Percentiles rank a stretch among this genome's conserved stretches.
phyloP scores from a whole-genome alignment of 768 basidiomycete genomes.

The Podaxis sp. region DNA sequence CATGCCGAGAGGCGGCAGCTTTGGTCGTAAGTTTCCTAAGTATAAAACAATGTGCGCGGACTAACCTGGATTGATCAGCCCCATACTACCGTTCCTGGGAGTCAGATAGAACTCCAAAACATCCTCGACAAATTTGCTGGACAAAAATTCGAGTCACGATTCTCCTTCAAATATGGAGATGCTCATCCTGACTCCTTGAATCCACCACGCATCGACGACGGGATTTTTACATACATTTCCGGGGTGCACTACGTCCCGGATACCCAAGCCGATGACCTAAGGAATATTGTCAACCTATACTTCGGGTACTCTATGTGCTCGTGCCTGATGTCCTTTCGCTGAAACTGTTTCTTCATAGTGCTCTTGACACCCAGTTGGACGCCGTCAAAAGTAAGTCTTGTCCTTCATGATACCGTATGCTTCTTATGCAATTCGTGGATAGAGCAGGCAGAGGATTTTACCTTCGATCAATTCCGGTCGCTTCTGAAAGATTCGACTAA shows the following conservation, averaged over 20 bases:
- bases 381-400: not conserved
- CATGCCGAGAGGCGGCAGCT: not conserved
- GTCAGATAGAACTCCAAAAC: no score
- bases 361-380: not conserved
- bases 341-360: not conserved
- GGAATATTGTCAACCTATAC: no score
- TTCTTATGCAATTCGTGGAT: not conserved
- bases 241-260: not conserved
- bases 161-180: not conserved
- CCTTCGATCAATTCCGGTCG: not conserved
- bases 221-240: no score
- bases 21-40: not conserved
- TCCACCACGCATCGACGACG: no score
- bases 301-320: not conserved
- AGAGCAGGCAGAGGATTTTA: no score
- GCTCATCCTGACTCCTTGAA: not conserved
- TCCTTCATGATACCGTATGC: not conserved
- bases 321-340: not conserved
- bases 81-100: no score
- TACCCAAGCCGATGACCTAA: not conserved
- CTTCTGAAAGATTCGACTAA: not conserved
- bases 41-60: not conserved
- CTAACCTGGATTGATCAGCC: not conserved
- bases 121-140: not conserved
- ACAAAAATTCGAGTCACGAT: not conserved